A percentile compares a stretch with the other conserved stretches of the same genome.
Evolutionary conservation across 441 rosid species (phyloP).

Genomic region (Arabidopsis hybrid): DNA sequence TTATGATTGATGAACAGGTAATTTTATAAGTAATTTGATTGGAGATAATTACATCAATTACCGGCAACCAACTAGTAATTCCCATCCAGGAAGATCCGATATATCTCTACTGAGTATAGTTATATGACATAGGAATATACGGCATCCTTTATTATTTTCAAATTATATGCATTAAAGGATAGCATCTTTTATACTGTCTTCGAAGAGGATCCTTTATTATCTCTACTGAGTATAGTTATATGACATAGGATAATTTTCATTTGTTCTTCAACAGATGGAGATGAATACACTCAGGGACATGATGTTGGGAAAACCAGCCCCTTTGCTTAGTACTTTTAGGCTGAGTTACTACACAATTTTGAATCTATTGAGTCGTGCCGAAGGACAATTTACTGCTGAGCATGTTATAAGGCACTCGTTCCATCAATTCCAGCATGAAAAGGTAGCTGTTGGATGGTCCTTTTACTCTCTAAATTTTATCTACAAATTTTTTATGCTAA

Average conservation of each 20-base stretch:
- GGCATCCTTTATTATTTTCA: neutral
- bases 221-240: too few species aligned
- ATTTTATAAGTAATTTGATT: slow-evolving; percentile 20
- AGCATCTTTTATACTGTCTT: slow-evolving; percentile 15
- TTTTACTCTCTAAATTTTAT: slow-evolving; percentile 19
- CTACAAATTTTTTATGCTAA: slow-evolving; percentile 28
- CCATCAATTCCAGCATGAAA: slow-evolving; percentile 97
- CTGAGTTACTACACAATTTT: slow-evolving; percentile 96
- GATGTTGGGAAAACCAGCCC: slow-evolving; percentile 99
- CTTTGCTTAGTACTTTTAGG: slow-evolving; percentile 97
- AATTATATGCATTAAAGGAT: slow-evolving; percentile 11
- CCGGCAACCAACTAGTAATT: neutral
- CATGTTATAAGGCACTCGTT: slow-evolving; percentile 94
- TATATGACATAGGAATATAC: slow-evolving; percentile 22
- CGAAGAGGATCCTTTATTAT: slow-evolving; percentile 2
- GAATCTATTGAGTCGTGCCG: slow-evolving; percentile 97
- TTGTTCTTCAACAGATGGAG: slow-evolving; percentile 75
- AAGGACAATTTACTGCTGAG: slow-evolving; percentile 98
- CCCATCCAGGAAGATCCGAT: slow-evolving; percentile 1
- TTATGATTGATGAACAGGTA: slow-evolving; percentile 98
- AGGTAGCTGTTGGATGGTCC: slow-evolving; percentile 59
- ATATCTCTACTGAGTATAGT: slow-evolving; percentile 6
- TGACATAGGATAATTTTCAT: slow-evolving; percentile 6
- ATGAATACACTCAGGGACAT: slow-evolving; percentile 89
- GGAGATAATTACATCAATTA: slow-evolving; percentile 5